Evolutionary conservation across 148 eudicot species (phyloP).

Genomic region (Salicornia ramosissima): DNA sequence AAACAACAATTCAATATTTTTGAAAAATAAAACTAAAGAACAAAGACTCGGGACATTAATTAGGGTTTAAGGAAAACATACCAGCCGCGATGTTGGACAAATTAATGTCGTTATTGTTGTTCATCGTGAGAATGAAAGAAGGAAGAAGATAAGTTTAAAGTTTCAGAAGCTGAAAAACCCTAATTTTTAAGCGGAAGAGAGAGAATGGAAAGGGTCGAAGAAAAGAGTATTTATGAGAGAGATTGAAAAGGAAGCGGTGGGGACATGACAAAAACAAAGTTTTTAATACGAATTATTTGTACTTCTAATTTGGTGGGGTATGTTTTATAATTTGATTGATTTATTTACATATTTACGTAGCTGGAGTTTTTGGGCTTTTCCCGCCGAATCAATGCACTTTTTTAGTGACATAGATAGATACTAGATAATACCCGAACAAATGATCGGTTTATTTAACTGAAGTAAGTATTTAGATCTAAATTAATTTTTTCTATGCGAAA

Average conservation of each 20-base stretch:
- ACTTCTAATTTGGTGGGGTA: no score
- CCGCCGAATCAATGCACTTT: neutral
- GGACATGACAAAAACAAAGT: neutral
- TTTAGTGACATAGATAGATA: no score
- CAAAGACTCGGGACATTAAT: neutral
- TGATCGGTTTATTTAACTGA: no score
- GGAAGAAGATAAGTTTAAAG: neutral
- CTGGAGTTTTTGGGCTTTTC: neutral
- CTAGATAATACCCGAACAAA: no score
- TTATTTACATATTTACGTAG: neutral
- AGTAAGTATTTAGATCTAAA: no score
- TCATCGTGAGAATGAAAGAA: neutral
- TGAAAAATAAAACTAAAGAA: neutral
- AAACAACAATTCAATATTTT: neutral
- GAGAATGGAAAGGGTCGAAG: neutral
- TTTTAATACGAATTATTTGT: neutral
- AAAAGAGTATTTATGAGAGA: neutral
- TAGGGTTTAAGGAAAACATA: constrained; percentile 12
- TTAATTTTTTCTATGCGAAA: no score
- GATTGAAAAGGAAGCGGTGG: neutral
- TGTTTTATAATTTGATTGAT: neutral
- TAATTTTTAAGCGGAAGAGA: constrained; percentile 12
- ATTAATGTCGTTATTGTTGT: constrained; percentile 14
- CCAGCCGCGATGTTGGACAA: constrained; percentile 27
- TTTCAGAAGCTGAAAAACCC: constrained; percentile 23